Evolutionary conservation across 176 grass and related monocot genomes (phyloP), one percentile per base, ranked within the genome.

Genomic region (Microstegium vimineum): DNA sequence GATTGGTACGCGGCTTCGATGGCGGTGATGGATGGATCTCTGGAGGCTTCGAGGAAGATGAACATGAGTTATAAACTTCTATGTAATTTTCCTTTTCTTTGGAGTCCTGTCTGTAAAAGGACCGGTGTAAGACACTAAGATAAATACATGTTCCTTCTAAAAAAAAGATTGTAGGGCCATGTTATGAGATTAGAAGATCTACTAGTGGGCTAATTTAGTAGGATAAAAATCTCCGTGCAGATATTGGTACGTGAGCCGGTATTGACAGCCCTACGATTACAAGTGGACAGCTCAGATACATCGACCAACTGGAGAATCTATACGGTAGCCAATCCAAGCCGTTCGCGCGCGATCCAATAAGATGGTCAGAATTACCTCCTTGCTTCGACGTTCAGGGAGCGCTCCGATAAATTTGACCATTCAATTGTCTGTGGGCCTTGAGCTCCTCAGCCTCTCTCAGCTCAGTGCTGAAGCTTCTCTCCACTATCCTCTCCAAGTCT

Each of bases 171-270:
- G n/a, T n/a, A n/a, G 42, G 63, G 6, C 18, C 32, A 51, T 84
- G 9, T 66, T 11, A 47, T 45, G 31, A 49, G 62, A 75, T 89
- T 84, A 75, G 38, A 80, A 69, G 49, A 74, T 69, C 12, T 49
- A 47, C 65, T 62, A 26, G 49, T 56, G 5, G 9, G 38, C 7
- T 68, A 73, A 20, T 69, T 70, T 69, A 82, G 63, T 37, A 62
- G 5, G 25, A 36, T 89, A 69, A 79, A 27, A 4, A 74, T 81
- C 81, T 85, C 33, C 33, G 43, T 30, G 49, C 62, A 20, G 41
- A 5, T 10, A 62, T 4, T 14, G 51, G 2, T 28, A 11, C 3
- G 0, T 26, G 11, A 37, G 1, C 16, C 36, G 0, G 37, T 26
- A 32, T 66, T 51, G 9, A 16, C 33, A 8, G 31, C 10, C 14